phyloP scores from a whole-genome alignment of 1,284 basidiomycete species.

The Malassezia globosa region DNA sequence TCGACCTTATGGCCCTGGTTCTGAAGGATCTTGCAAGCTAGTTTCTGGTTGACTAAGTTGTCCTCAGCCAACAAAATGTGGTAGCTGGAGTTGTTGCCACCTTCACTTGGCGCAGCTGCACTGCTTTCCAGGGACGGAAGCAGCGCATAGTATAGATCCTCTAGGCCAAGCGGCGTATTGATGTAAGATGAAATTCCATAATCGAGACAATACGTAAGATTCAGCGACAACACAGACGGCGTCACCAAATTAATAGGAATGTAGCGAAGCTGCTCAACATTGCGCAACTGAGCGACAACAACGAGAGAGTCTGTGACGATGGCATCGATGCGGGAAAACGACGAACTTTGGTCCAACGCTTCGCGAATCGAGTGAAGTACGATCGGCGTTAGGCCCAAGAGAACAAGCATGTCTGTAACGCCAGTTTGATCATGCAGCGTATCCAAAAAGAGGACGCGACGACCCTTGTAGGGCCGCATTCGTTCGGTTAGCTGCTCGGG shows the following conservation, averaged over 20 bases:
- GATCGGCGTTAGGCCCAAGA: conserved; percentile 70
- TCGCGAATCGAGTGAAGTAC: conserved; percentile 67
- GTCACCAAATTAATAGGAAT: conserved; percentile 93
- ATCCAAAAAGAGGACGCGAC: conserved; percentile 70
- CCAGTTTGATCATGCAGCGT: conserved; percentile 66
- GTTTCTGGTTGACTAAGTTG: conserved; percentile 92
- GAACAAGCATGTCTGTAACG: conserved; percentile 65
- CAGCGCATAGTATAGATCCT: conserved; percentile 82
- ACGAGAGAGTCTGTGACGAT: conserved; percentile 81
- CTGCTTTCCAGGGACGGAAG: conserved; percentile 89
- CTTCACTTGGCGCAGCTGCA: conserved; percentile 65
- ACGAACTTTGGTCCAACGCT: conserved; percentile 61
- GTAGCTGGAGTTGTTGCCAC: conserved; percentile 69
- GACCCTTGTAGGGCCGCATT: conserved; percentile 39
- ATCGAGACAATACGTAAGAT: conserved; percentile 59
- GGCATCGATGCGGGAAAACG: conserved; percentile 81
- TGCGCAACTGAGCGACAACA: conserved; percentile 75
- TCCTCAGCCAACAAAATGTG: conserved; percentile 96
- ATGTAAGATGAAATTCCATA: conserved; percentile 81
- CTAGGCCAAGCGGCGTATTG: conserved; percentile 75
- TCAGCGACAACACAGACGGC: conserved; percentile 43
- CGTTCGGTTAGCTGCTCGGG: conserved; percentile 37
- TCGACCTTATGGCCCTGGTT: conserved; percentile 92
- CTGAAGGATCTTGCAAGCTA: conserved; percentile 92
- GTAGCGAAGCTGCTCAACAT: conserved; percentile 86